These are phyloP conservation scores for Populus hybrid DNA, from an alignment of 441 rosid genomes.

Conservation along the genomic window DNA sequence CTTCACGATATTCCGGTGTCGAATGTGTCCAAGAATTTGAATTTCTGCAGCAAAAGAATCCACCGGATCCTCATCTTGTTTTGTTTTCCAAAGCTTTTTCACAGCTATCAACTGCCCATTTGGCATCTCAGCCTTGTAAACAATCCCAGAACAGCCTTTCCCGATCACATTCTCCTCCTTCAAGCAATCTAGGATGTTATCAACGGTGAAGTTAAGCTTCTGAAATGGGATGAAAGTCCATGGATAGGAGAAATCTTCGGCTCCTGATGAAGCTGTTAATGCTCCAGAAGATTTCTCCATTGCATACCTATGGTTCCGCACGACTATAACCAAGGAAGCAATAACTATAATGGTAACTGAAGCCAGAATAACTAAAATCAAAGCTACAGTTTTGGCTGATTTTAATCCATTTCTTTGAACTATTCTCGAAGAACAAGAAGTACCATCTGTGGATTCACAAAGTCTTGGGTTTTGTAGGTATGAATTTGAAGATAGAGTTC, in stretches of 20 bases:
- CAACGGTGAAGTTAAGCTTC: slow-evolving; percentile 63
- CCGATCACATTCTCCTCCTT: slow-evolving; percentile 84
- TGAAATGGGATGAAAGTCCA: slow-evolving; percentile 97
- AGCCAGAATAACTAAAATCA: slow-evolving; percentile 57
- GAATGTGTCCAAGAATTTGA: slow-evolving; percentile 83
- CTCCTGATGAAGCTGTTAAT: slow-evolving; percentile 37
- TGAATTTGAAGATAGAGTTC: slow-evolving; percentile 58
- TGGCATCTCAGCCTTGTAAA: slow-evolving; percentile 82
- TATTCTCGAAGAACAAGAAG: slow-evolving; percentile 61
- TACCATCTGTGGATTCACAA: slow-evolving; percentile 63
- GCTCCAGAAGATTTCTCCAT: slow-evolving; percentile 49
- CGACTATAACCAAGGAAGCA: slow-evolving; percentile 57
- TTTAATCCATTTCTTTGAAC: slow-evolving; percentile 40
- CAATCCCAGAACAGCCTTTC: slow-evolving; percentile 89
- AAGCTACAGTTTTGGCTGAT: slow-evolving; percentile 69
- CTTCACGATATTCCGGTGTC: slow-evolving; percentile 82
- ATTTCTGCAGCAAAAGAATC: slow-evolving; percentile 89
- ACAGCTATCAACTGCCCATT: slow-evolving; percentile 73
- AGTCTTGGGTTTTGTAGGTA: slow-evolving; percentile 61
- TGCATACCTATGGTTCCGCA: slow-evolving; percentile 52
- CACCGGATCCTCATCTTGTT: slow-evolving; percentile 53
- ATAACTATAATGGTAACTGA: slow-evolving; percentile 53
- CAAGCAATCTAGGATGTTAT: slow-evolving; percentile 70
- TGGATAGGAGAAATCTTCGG: slow-evolving; percentile 87
- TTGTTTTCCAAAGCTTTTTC: slow-evolving; percentile 83